Percentiles rank a stretch among this genome's conserved stretches.
Conservation (phyloP, 73 alveolate species). For the Symbiodinium pilosum region DNA sequence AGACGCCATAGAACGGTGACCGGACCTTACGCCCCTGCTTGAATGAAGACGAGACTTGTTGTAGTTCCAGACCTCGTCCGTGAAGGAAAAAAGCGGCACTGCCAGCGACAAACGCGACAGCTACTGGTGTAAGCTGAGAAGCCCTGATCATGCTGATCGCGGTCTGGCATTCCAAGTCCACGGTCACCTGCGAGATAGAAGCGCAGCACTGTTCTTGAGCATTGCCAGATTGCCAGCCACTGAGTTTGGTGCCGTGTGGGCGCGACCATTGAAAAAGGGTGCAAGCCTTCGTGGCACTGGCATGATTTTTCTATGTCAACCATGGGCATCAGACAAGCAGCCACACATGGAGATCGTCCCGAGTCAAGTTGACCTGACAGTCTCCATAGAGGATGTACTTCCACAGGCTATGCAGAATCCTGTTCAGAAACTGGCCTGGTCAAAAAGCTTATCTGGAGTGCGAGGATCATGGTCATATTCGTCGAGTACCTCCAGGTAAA, state of each 20-base stretch:
- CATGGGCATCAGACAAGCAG: not conserved
- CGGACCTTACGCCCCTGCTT: constrained; percentile 96
- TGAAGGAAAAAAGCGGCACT: too few species aligned
- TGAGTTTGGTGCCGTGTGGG: constrained; percentile 71
- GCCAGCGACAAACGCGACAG: too few species aligned
- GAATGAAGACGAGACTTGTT: constrained; percentile 97
- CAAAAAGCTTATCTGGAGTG: constrained; percentile 96
- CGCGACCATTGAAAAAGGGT: constrained; percentile 97
- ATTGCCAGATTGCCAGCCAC: not conserved
- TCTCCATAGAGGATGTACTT: not conserved
- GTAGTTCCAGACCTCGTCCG: constrained; percentile 96
- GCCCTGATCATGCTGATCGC: constrained; percentile 96
- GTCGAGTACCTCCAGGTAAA: constrained; percentile 75
- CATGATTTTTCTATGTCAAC: not conserved
- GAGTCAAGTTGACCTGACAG: constrained; percentile 95
- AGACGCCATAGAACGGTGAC: not conserved
- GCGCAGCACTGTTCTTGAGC: not conserved
- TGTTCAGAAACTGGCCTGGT: constrained; percentile 28
- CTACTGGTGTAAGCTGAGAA: not conserved
- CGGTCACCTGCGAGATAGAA: constrained; percentile 20
- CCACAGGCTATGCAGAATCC: not conserved
- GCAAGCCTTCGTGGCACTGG: constrained; percentile 95
- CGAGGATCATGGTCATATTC: constrained; percentile 97
- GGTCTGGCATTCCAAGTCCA: constrained; percentile 62
- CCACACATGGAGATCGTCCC: constrained; percentile 97